phyloP scores from a whole-genome alignment of 345 rosid genomes.

The Citropsis articulata region DNA sequence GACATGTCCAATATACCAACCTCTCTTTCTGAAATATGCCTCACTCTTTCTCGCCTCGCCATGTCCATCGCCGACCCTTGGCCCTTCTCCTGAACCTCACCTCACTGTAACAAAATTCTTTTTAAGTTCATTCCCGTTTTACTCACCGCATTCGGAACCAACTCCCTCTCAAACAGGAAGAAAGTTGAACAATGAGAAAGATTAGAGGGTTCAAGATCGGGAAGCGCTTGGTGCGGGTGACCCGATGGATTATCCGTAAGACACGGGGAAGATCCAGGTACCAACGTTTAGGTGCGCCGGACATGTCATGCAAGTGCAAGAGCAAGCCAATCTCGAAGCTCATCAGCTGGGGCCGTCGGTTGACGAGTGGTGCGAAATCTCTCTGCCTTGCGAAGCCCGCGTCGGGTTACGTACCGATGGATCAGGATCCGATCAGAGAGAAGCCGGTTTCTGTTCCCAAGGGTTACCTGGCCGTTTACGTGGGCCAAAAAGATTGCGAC shows the following conservation, averaged over 20 bases:
- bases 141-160: neutral
- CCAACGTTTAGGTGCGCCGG: slow-evolving; percentile 19
- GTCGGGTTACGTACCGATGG: slow-evolving; percentile 41
- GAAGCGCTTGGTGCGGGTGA: slow-evolving; percentile 44
- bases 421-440: slow-evolving; percentile 20
- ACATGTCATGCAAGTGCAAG: slow-evolving; percentile 21
- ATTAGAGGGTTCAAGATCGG: slow-evolving; percentile 64
- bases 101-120: neutral
- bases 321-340: slow-evolving; percentile 46
- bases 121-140: neutral
- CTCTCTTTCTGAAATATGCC: slow-evolving; percentile 46
- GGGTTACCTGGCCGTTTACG: slow-evolving; percentile 80
- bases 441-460: slow-evolving; percentile 52
- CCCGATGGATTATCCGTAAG: slow-evolving; percentile 47
- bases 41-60: slow-evolving; percentile 33
- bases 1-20: slow-evolving; percentile 46
- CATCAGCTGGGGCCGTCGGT: slow-evolving; percentile 56
- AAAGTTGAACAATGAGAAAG: slow-evolving; percentile 31
- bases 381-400: slow-evolving; percentile 31
- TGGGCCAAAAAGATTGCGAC: slow-evolving; percentile 75
- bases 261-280: slow-evolving; percentile 30
- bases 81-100: slow-evolving; percentile 44
- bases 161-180: neutral
- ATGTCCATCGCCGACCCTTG: slow-evolving; percentile 57
- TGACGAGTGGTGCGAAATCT: slow-evolving; percentile 46